These are phyloP conservation scores for Hirschfeldia incana DNA, from an alignment of 345 rosid genomes.

Conservation along the genomic window DNA sequence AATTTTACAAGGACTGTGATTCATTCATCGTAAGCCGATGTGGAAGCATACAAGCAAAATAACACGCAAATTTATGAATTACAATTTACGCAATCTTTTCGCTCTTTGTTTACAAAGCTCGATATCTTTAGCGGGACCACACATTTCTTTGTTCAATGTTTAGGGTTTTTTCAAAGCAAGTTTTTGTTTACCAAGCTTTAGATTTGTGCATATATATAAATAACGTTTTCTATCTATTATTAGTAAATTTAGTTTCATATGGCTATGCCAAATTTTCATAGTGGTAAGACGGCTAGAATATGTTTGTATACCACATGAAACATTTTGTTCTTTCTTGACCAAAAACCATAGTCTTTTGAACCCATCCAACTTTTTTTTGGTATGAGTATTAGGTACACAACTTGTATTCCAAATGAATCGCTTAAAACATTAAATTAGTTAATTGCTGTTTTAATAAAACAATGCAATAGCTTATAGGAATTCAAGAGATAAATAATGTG, in stretches of 20 bases:
- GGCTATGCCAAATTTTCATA: neutral
- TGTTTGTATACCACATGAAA: neutral
- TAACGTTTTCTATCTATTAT: neutral
- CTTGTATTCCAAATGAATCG: neutral
- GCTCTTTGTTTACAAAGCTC: neutral
- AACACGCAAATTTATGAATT: slow-evolving; percentile 50
- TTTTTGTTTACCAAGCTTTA: neutral
- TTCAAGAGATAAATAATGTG: neutral
- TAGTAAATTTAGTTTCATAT: neutral
- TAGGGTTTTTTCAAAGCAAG: neutral
- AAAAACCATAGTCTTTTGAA: neutral
- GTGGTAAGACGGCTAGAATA: neutral
- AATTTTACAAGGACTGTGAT: neutral
- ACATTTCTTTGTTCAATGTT: slow-evolving; percentile 2
- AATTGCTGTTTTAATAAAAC: neutral
- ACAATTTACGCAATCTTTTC: slow-evolving; percentile 41
- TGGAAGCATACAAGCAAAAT: slow-evolving; percentile 69
- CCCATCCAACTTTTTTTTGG: neutral
- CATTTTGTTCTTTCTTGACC: neutral
- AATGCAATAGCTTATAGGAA: neutral
- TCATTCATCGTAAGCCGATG: slow-evolving; percentile 27
- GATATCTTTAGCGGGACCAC: slow-evolving; percentile 23
- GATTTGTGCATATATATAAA: neutral
- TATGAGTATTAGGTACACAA: neutral
- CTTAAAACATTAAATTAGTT: neutral